phyloP scores from a whole-genome alignment of 2,329 filamentous ascomycete species.

The Domatiomyces catenatus region DNA sequence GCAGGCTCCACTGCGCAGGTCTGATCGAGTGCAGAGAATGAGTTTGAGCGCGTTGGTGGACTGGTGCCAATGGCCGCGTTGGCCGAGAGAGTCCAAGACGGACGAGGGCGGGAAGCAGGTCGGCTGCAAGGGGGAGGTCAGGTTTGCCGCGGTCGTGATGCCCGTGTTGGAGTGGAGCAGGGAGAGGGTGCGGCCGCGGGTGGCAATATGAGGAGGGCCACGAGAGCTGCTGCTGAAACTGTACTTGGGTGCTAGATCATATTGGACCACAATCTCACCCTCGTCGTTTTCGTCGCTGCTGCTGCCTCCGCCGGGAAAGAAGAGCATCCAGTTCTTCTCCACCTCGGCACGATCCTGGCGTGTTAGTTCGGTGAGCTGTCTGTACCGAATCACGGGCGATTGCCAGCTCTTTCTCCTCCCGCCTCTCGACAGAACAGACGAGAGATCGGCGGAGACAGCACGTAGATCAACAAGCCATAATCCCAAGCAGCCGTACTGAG shows the following conservation, averaged over 20 bases:
- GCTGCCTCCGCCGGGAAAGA: constrained; percentile 18
- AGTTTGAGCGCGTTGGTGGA: constrained; percentile 25
- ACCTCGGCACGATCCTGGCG: constrained; percentile 20
- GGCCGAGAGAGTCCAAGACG: constrained; percentile 9
- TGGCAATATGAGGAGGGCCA: background rate
- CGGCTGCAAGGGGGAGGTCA: constrained; percentile 16
- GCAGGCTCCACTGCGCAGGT: constrained; percentile 3
- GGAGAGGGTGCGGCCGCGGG: constrained; percentile 18
- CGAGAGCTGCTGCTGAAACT: background rate
- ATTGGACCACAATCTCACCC: background rate
- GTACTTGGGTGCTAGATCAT: background rate
- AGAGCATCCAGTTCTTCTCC: constrained; percentile 29
- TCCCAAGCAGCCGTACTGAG: constrained; percentile 22
- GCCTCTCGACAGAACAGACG: constrained; percentile 1
- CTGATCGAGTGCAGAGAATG: constrained; percentile 21
- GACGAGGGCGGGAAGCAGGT: constrained; percentile 1
- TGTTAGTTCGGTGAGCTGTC: constrained; percentile 25
- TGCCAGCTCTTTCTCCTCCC: background rate
- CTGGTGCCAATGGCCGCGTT: constrained; percentile 24
- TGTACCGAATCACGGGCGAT: constrained; percentile 16
- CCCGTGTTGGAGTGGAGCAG: constrained; percentile 20
- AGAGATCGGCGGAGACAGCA: constrained; percentile 8
- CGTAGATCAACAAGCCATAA: constrained; percentile 23
- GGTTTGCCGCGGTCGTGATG: constrained; percentile 21
- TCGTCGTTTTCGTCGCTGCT: constrained; percentile 14